Percentiles rank a stretch among this genome's conserved stretches.
phyloP scores from a whole-genome alignment of 768 basidiomycete species.

The Lactarius vividus region DNA sequence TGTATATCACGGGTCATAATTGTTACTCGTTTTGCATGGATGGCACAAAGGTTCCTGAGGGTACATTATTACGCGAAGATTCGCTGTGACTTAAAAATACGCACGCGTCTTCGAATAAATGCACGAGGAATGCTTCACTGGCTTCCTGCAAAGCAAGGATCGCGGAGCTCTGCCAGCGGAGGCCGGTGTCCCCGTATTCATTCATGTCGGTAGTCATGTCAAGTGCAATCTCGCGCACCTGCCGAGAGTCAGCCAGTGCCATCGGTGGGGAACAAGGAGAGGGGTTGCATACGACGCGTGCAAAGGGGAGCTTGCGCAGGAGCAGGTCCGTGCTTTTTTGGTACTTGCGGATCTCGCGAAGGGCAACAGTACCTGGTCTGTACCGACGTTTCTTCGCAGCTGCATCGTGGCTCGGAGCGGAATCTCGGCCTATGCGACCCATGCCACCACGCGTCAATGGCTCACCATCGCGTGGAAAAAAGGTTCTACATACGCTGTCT shows the following conservation, averaged over 20 bases:
- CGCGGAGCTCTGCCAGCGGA: constrained; percentile 96
- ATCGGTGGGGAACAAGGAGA: not conserved
- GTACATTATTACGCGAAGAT: constrained; percentile 7
- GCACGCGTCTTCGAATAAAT: constrained; percentile 97
- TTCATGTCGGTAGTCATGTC: constrained; percentile 84
- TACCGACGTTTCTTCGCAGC: constrained; percentile 48
- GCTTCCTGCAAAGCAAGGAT: constrained; percentile 95
- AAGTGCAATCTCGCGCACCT: constrained; percentile 95
- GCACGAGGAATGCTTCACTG: constrained; percentile 91
- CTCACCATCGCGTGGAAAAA: not conserved
- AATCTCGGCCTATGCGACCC: constrained; percentile 4
- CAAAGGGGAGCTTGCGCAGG: constrained; percentile 85
- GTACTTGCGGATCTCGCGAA: constrained; percentile 92
- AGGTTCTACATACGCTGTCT: constrained; percentile 18
- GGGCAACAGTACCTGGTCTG: constrained; percentile 85
- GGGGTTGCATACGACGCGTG: constrained; percentile 69
- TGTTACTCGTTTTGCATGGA: constrained; percentile 97
- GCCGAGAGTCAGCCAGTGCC: constrained; percentile 4
- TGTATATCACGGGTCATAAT: constrained; percentile 98
- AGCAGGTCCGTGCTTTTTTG: constrained; percentile 91
- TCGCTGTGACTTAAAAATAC: constrained; percentile 38
- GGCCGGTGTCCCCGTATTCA: constrained; percentile 52
- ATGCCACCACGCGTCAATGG: constrained; percentile 10
- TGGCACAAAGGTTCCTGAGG: constrained; percentile 86
- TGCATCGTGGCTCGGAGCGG: constrained; percentile 37